Conservation (phyloP, 164 flowering plant genomes). For the Annona squamosa region DNA sequence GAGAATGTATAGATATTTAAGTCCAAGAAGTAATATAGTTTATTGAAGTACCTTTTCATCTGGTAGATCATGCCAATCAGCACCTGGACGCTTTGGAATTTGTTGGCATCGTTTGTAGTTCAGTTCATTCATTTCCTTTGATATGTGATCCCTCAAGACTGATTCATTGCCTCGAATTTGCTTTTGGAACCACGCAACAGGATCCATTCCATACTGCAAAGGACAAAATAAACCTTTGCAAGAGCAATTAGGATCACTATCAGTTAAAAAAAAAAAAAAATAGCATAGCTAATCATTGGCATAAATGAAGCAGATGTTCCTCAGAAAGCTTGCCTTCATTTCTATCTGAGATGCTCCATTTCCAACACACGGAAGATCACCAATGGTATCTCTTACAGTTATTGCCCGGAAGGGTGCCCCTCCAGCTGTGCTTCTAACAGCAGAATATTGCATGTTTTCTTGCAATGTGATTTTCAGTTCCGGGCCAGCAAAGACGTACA, state of each 20-base stretch:
- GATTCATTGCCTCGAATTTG: conserved; percentile 52
- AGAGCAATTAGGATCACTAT: background rate
- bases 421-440: conserved; percentile 68
- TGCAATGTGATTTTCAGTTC: conserved; percentile 62
- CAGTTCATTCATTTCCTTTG: conserved; percentile 93
- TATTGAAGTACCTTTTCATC: conserved; percentile 61
- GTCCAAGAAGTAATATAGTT: too few relatives aligned
- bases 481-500: conserved; percentile 88
- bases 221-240: conserved; percentile 4
- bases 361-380: conserved; percentile 77
- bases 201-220: conserved; percentile 58
- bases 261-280: background rate
- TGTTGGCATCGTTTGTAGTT: conserved; percentile 69
- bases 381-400: conserved; percentile 87
- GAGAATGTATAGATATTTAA: too few relatives aligned
- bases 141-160: conserved; percentile 64
- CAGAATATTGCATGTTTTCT: conserved; percentile 55
- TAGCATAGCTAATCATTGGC: background rate
- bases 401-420: conserved; percentile 91
- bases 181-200: conserved; percentile 89
- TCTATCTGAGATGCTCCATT: conserved; percentile 35
- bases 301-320: background rate
- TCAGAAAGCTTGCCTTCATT: conserved; percentile 35
- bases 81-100: conserved; percentile 84
- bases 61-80: conserved; percentile 93